Evolutionary conservation across 2,329 filamentous ascomycete species (phyloP).

Genomic region (Leptographium flavum): DNA sequence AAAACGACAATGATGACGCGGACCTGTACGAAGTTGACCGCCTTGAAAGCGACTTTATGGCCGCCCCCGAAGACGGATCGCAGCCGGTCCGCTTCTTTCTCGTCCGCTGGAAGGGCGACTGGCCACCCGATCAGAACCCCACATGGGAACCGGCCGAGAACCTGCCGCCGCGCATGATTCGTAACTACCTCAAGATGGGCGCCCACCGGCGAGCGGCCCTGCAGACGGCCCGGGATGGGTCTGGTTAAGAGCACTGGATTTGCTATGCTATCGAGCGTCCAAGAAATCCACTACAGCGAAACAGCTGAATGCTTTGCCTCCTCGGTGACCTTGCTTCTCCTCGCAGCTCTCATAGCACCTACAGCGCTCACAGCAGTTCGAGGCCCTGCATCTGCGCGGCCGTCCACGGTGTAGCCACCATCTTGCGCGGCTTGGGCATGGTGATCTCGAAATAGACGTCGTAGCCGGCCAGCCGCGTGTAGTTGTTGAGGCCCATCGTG

Average conservation of each 20-base stretch:
- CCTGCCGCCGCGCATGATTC: conserved; percentile 26
- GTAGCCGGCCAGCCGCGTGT: not conserved
- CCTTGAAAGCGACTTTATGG: conserved; percentile 22
- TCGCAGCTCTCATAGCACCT: not conserved
- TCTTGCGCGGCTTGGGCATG: not conserved
- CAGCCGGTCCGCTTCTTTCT: conserved; percentile 28
- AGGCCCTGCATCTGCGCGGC: conserved; percentile 6
- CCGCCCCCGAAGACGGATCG: conserved; percentile 18
- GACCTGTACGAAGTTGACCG: conserved; percentile 12
- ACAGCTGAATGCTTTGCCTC: not conserved
- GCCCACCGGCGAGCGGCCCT: not conserved
- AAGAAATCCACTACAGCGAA: not conserved
- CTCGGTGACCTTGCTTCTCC: not conserved
- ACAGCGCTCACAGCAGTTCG: conserved; percentile 1
- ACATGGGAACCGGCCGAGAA: conserved; percentile 44
- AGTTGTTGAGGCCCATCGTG: not conserved
- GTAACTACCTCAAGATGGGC: conserved; percentile 22
- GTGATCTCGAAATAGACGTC: not conserved
- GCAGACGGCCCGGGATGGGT: too few relatives aligned
- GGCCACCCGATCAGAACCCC: conserved; percentile 40
- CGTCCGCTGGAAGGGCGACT: conserved; percentile 42
- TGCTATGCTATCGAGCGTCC: too few relatives aligned
- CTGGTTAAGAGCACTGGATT: too few relatives aligned
- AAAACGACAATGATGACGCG: conserved; percentile 4
- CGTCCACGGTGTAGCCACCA: conserved; percentile 4